Evolutionary conservation across 371 early-diverging fungal species (phyloP), one percentile per base, ranked within the genome.

Genomic region (Entomophthora muscae): DNA sequence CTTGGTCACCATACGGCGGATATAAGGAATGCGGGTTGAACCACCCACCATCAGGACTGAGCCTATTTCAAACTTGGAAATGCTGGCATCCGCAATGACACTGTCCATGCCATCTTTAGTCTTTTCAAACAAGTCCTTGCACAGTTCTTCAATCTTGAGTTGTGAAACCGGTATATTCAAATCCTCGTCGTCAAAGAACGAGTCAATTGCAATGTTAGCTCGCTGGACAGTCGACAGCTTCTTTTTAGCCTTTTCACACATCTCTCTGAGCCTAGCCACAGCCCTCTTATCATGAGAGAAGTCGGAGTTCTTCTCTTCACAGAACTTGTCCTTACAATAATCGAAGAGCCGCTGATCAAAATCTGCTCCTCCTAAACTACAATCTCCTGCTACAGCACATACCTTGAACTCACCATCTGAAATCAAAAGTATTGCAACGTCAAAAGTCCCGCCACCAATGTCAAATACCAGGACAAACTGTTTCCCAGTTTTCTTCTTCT

Each of bases 21-120:
- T 94, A 80, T 91, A 91, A 75, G 98, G 98, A 76, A 98, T 93
- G 78, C 98, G 88, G 67, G 98, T 93, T 82, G 95, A 96, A 74
- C 99, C 99, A 73, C 99, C 99, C 61, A 99, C 99, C 59, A 99
- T 83, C 64, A 99, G 92, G 65, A 99, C 93, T 73, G 98, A 97
- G 73, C 91, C 84, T 64, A 99, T 90, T 64, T 91, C 89, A 63
- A 78, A 80, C 78, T 88, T 83, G 55, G 75, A 67, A 64, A 99
- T 73, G 63, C 83, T 84, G 64, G 99, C 95, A 81, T 99, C 99
- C 80, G 88, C 87, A 64, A 99, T 72, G 26, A 98, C 98, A 76
- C 90, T 88, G 74, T 93, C 90, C 75, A 98, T 97, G 64, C 98
- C 98, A 73, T 90, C 87, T 68, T 95, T 74, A 55, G 99, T 99